Evolutionary conservation across 495 filamentous ascomycete species (phyloP), one percentile per base, ranked within the genome.

Genomic region (Lophiostoma macrostomum): DNA sequence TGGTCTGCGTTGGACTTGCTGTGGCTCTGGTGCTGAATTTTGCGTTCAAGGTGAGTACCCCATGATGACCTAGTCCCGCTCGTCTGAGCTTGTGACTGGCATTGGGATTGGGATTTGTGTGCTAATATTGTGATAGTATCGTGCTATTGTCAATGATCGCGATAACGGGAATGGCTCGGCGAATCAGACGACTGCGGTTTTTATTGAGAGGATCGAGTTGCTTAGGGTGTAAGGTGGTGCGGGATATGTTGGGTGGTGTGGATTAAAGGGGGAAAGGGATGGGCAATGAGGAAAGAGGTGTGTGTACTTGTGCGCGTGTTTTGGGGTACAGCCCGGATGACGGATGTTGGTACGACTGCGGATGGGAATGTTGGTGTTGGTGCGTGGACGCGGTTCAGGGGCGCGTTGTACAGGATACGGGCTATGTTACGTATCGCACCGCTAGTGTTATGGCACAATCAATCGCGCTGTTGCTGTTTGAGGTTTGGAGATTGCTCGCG

Each of bases 21-120:
- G 65, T 87, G 34, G 90, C 90, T 42, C 70, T 98, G 58, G 75
- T 86, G 38, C 65, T 95, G 63, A 97, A 98, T 71, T 95, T 97
- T 75, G 79, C 75, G 13, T 89, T 98, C 67, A 88, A 91, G 72
- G 67, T 71, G 40, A 29, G 63, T 57, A 19, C 18, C 10, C 14
- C 23, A 20, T 47, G 23, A 25, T 41, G n/a, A 20, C 5, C 4
- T 5, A 5, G 51, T 12, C 18, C n/a, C n/a, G n/a, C n/a, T n/a
- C n/a, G n/a, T n/a, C n/a, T n/a, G n/a, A n/a, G n/a, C n/a, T n/a
- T n/a, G n/a, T n/a, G n/a, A n/a, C n/a, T n/a, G n/a, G n/a, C n/a
- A n/a, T n/a, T n/a, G n/a, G n/a, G n/a, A n/a, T n/a, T 40, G 11
- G n/a, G 18, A 5, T 27, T 23, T 23, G 10, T 10, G 6, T 27